phyloP scores from a whole-genome alignment of 2,329 filamentous ascomycete genomes.

The Ophiostoma novo-ulmi region DNA sequence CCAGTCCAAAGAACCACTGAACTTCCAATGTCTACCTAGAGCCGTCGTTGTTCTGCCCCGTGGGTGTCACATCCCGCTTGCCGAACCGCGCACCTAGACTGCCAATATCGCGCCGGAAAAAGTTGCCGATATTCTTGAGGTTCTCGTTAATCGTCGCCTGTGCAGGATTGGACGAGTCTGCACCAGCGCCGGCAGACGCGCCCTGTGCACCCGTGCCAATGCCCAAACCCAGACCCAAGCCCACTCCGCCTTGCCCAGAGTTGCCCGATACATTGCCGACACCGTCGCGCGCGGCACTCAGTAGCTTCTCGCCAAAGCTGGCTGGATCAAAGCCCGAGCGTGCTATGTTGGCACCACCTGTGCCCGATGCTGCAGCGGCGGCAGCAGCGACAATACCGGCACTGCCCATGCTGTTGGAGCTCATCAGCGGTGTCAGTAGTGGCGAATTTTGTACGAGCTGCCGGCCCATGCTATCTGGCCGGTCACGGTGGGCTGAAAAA shows the following conservation, averaged over 20 bases:
- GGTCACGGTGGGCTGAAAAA: constrained; percentile 74
- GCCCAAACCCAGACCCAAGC: constrained; percentile 15
- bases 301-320: constrained; percentile 72
- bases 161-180: constrained; percentile 35
- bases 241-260: constrained; percentile 28
- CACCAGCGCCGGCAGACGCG: constrained; percentile 16
- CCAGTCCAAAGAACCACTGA: background rate
- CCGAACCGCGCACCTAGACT: constrained; percentile 70
- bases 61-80: constrained; percentile 47
- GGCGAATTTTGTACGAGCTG: constrained; percentile 66
- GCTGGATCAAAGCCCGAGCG: constrained; percentile 26
- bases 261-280: constrained; percentile 17
- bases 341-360: constrained; percentile 1
- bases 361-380: background rate
- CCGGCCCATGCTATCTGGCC: constrained; percentile 57
- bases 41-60: constrained; percentile 26
- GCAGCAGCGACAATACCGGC: constrained; percentile 35
- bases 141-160: constrained; percentile 84
- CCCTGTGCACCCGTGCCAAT: constrained; percentile 14
- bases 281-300: constrained; percentile 84
- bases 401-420: constrained; percentile 39
- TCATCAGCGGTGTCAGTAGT: constrained; percentile 62
- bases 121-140: constrained; percentile 90
- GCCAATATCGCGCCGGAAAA: constrained; percentile 84
- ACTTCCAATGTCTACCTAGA: background rate